Conservation (phyloP, 1,284 basidiomycete genomes). For the Tremellales sp. region DNA sequence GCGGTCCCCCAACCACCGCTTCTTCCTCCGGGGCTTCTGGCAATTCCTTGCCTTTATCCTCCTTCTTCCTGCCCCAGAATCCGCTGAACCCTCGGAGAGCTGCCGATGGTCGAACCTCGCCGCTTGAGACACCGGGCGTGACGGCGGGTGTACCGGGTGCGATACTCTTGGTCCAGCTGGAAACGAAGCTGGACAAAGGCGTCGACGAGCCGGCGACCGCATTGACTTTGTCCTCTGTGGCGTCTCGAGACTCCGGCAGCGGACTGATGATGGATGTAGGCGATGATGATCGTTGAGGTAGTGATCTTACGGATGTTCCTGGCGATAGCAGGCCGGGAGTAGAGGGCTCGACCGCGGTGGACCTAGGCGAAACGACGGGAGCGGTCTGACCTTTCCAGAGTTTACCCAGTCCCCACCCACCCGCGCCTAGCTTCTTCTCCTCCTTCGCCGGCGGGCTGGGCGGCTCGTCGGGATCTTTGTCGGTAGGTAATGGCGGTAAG, state of each 20-base stretch:
- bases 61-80: not conserved
- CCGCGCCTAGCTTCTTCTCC: conserved; percentile 5
- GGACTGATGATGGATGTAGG: conserved; percentile 13
- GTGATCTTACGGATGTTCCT: conserved; percentile 9
- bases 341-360: conserved; percentile 24
- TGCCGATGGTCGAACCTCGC: not conserved
- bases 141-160: conserved; percentile 13
- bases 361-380: conserved; percentile 15
- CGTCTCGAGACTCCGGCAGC: conserved; percentile 4
- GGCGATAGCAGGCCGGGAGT: conserved; percentile 14
- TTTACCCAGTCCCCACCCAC: conserved; percentile 27
- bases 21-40: conserved; percentile 7
- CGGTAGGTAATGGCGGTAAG: conserved; percentile 59
- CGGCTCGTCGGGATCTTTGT: conserved; percentile 52
- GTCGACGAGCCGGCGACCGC: conserved; percentile 9
- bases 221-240: conserved; percentile 8
- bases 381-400: conserved; percentile 21
- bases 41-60: conserved; percentile 16
- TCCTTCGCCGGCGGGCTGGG: conserved; percentile 1
- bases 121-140: conserved; percentile 1
- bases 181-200: conserved; percentile 31
- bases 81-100: not conserved
- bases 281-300: conserved; percentile 5
- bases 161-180: conserved; percentile 34
- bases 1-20: not conserved